These are phyloP conservation scores for Ceratocystis colombiana DNA, from an alignment of 2,329 filamentous ascomycete species.

Conservation along the genomic window DNA sequence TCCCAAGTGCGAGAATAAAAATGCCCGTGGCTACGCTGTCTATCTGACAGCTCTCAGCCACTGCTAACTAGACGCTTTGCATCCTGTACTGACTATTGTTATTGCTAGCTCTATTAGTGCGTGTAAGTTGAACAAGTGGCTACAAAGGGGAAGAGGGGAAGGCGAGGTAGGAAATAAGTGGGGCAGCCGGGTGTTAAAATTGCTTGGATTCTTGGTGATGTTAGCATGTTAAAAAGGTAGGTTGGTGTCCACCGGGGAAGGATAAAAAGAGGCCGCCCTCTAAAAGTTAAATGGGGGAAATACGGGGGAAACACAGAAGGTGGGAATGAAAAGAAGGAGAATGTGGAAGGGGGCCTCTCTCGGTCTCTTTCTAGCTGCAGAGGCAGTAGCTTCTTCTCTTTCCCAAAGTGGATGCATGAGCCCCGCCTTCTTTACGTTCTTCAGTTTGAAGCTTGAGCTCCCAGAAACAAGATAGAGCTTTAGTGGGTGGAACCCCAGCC, in stretches of 20 bases:
- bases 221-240: not conserved
- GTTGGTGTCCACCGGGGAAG: not conserved
- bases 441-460: too few species aligned
- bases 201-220: not conserved
- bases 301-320: not conserved
- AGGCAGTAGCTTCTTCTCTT: not conserved
- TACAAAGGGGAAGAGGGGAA: not conserved
- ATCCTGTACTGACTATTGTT: too few species aligned
- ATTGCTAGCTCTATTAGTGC: not conserved
- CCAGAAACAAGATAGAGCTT: not conserved
- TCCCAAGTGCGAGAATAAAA: not conserved
- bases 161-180: not conserved
- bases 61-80: not conserved
- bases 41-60: not conserved
- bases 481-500: not conserved
- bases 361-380: not conserved
- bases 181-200: slow-evolving; percentile 6
- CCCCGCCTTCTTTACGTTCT: not conserved
- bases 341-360: not conserved
- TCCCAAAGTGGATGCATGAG: not conserved
- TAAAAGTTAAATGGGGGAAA: too few species aligned
- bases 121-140: not conserved
- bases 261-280: not conserved
- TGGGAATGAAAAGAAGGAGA: not conserved
- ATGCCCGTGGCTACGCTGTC: not conserved